Percentiles rank a stretch among this genome's conserved stretches.
These are phyloP conservation scores for Helminthosporium solani DNA, from an alignment of 2,329 filamentous ascomycete genomes.

Conservation along the genomic window DNA sequence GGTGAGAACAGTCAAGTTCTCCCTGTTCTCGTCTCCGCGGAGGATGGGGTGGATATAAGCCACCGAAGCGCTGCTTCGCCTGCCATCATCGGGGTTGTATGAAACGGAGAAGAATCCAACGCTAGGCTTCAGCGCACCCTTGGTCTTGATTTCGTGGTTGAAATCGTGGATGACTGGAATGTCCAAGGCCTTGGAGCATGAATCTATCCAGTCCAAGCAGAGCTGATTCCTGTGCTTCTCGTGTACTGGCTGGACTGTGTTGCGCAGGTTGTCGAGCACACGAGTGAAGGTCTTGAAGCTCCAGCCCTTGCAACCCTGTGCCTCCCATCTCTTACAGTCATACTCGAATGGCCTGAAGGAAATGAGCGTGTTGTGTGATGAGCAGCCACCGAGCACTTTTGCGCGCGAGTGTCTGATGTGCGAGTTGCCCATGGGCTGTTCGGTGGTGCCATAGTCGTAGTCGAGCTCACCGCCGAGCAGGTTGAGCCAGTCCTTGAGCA, in stretches of 20 bases:
- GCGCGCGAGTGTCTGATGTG: constrained; percentile 89
- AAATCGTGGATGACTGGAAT: constrained; percentile 84
- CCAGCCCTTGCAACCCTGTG: constrained; percentile 80
- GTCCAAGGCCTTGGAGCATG: constrained; percentile 74
- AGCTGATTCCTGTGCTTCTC: constrained; percentile 83
- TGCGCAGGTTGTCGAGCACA: constrained; percentile 78
- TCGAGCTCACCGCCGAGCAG: constrained; percentile 83
- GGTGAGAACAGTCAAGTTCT: constrained; percentile 83
- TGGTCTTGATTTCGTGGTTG: constrained; percentile 77
- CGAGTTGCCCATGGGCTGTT: constrained; percentile 89
- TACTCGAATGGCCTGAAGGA: constrained; percentile 90
- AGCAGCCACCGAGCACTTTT: constrained; percentile 90
- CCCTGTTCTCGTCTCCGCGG: constrained; percentile 75
- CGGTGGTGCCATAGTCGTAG: constrained; percentile 86
- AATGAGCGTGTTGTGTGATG: constrained; percentile 90
- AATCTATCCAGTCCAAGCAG: constrained; percentile 84
- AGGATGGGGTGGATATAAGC: constrained; percentile 93
- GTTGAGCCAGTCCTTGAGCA: constrained; percentile 83
- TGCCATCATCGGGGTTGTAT: constrained; percentile 86
- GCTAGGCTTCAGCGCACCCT: constrained; percentile 70
- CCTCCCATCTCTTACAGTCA: constrained; percentile 82
- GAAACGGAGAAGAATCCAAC: constrained; percentile 90
- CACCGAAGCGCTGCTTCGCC: constrained; percentile 80
- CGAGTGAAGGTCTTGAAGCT: constrained; percentile 81
- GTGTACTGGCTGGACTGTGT: constrained; percentile 88